Base-by-base conservation (phyloP, 2,329 filamentous ascomycete genomes). In the Clonostachys sp. region DNA sequence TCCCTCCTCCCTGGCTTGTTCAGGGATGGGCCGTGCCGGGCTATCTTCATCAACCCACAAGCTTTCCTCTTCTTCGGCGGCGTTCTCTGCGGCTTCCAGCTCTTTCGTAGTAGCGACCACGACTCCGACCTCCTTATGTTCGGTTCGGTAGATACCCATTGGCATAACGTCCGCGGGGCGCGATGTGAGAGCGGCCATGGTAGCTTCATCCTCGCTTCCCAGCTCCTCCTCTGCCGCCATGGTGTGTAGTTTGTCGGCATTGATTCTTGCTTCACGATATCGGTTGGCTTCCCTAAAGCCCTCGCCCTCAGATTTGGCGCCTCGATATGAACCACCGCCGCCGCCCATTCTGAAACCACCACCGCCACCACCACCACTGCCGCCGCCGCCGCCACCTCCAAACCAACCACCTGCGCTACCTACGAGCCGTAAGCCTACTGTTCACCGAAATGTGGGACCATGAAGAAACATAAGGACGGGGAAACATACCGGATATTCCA, bases 31-130 rank as follows among this genome's bases (percentile, higher is more conserved):
- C 36, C 36, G 14, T 12, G 17, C 53, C 61, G 44, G 55, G 57
- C n/a, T 45, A 5, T 65, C 64, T 2, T 59, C 64, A 24, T 73
- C 66, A 8, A 76, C 66, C 58, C 70, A 77, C 6, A 77, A 65
- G 38, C 70, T 71, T 34, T 74, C 70, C 47, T 74, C 71, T 40
- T 72, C 68, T 16, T 65, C 70, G 0, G 67, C 56, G 2, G 64
- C 70, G 3, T 73, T 71, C 49, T 81, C 75, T 45, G 75, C 72
- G 1, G 76, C 77, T 52, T 80, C 75, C 12, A 81, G 66, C 53
- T 83, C 78, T 36, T 76, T 77, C n/a, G 75, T 74, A 0, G 77
- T 80, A 12, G 77, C 74, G 43, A 81, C 74, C 45, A 75, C 67
- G 33, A 78, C 61, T n/a, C 72, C 74, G 20, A 73, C 66, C 14